phyloP scores from a whole-genome alignment of 176 grass and related monocot species.

The Stipa capillata region DNA sequence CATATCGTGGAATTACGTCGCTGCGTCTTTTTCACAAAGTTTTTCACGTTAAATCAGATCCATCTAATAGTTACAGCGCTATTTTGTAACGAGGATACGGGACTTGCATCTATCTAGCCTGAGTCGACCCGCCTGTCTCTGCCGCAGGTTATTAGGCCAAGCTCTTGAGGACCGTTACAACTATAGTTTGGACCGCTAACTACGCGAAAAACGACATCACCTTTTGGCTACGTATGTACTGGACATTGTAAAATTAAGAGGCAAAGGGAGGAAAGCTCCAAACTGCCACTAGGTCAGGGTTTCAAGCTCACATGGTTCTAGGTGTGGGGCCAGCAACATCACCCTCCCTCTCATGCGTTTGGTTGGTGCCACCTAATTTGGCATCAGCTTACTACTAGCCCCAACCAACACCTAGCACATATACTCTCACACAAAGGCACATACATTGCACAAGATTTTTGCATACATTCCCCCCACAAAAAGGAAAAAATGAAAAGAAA shows the following conservation, averaged over 20 bases:
- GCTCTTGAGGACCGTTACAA: no score
- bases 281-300: constrained; percentile 4
- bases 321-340: background rate
- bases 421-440: background rate
- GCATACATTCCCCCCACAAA: background rate
- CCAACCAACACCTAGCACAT: background rate
- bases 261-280: background rate
- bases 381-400: background rate
- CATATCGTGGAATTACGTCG: no score
- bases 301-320: constrained; percentile 18
- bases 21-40: no score
- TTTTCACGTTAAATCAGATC: no score
- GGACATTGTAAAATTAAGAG: background rate
- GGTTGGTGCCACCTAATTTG: constrained; percentile 27
- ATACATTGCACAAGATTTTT: background rate
- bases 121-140: no score
- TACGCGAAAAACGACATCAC: no score
- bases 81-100: no score
- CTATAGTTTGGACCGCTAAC: no score
- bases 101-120: no score
- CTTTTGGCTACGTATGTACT: no score
- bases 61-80: no score
- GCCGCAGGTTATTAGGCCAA: no score
- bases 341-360: background rate
- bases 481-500: background rate